phyloP scores from a whole-genome alignment of 108 stramenopile species.

The Nitzschia inconspicua region DNA sequence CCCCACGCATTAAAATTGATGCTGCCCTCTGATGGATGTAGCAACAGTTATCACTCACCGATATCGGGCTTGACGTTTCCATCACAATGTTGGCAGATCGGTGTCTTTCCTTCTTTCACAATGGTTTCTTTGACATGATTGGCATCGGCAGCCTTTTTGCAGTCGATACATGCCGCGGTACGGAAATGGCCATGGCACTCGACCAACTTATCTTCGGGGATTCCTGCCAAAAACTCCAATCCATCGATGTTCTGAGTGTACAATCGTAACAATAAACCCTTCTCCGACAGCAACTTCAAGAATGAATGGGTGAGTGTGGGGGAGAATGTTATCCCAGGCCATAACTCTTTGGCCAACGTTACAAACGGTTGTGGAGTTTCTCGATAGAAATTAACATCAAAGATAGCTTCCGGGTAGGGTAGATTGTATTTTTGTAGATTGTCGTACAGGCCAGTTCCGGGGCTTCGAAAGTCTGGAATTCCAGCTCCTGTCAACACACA shows the following conservation, averaged over 20 bases:
- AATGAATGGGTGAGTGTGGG: slow-evolving; percentile 87
- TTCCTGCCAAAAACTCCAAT: slow-evolving; percentile 53
- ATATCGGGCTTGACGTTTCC: slow-evolving; percentile 86
- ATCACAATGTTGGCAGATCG: slow-evolving; percentile 62
- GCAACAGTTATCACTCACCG: too few relatives aligned
- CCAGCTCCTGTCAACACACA: slow-evolving; percentile 77
- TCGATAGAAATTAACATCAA: slow-evolving; percentile 79
- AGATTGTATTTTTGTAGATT: slow-evolving; percentile 82
- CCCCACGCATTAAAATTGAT: too few relatives aligned
- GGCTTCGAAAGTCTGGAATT: slow-evolving; percentile 93
- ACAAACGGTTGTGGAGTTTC: slow-evolving; percentile 66
- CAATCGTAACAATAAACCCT: slow-evolving; percentile 62
- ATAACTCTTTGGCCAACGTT: slow-evolving; percentile 59
- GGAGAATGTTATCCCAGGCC: slow-evolving; percentile 58
- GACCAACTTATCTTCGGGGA: slow-evolving; percentile 62
- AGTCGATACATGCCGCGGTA: slow-evolving; percentile 50
- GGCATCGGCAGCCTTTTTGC: slow-evolving; percentile 34
- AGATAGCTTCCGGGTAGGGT: slow-evolving; percentile 85
- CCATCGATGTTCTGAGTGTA: slow-evolving; percentile 95
- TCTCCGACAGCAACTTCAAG: slow-evolving; percentile 68
- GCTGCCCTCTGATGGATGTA: too few relatives aligned
- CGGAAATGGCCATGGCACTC: slow-evolving; percentile 91
- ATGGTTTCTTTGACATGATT: slow-evolving; percentile 46
- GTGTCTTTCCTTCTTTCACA: slow-evolving; percentile 48
- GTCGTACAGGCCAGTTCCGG: slow-evolving; percentile 84